A percentile compares a stretch with the other conserved stretches of the same genome.
Evolutionary conservation across 768 basidiomycete species (phyloP).

Genomic region (Asterophora lycoperdoides): DNA sequence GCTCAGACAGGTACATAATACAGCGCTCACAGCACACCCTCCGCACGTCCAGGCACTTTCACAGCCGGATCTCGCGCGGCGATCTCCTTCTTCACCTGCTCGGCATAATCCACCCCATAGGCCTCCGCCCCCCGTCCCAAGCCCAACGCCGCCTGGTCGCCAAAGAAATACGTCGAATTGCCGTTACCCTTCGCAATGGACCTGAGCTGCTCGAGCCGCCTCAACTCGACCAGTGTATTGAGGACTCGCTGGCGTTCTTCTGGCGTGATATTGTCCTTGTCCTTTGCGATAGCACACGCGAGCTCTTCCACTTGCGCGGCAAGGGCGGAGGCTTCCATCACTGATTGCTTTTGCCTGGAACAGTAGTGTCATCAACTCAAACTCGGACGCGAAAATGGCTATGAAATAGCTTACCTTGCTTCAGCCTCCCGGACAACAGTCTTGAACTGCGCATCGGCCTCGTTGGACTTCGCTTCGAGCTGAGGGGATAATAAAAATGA

Average conservation of each 20-base stretch:
- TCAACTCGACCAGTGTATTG: conserved; percentile 41
- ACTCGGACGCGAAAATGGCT: too few species aligned
- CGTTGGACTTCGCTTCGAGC: conserved; percentile 48
- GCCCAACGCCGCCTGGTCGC: conserved; percentile 31
- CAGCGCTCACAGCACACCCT: conserved; percentile 1
- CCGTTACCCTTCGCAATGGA: conserved; percentile 47
- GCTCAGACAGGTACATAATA: neutral
- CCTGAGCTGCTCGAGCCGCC: conserved; percentile 47
- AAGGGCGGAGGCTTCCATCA: conserved; percentile 45
- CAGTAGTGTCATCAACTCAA: too few species aligned
- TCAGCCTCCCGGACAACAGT: conserved; percentile 50
- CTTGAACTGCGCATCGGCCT: conserved; percentile 51
- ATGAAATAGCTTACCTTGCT: conserved; percentile 27
- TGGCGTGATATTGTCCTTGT: conserved; percentile 24
- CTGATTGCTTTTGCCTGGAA: conserved; percentile 35
- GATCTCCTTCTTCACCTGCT: conserved; percentile 37
- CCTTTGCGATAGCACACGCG: conserved; percentile 35
- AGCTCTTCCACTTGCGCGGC: conserved; percentile 45
- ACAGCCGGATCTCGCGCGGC: neutral
- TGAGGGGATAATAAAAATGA: conserved; percentile 14
- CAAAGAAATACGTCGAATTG: conserved; percentile 58
- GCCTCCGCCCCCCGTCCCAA: conserved; percentile 33
- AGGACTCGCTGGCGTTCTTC: conserved; percentile 39
- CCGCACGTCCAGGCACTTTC: conserved; percentile 2
- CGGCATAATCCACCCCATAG: conserved; percentile 46